A percentile compares a stretch with the other conserved stretches of the same genome.
These are phyloP conservation scores for Lipomyces orientalis DNA, from an alignment of 805 yeast genomes.

Conservation along the genomic window DNA sequence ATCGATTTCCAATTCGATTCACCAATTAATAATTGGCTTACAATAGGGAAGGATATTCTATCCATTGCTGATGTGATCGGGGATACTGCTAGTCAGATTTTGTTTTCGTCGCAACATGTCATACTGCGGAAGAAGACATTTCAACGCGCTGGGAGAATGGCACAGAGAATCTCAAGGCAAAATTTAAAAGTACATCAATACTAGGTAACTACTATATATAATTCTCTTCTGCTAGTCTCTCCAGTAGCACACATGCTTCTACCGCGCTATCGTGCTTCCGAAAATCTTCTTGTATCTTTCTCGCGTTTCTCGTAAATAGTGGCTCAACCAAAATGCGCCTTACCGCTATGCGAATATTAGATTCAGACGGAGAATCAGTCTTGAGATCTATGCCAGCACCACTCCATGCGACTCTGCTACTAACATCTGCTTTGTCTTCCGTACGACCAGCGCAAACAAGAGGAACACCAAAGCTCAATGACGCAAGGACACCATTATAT, in stretches of 20 bases:
- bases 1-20: no score
- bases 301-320: neutral
- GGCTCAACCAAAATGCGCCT: neutral
- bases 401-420: neutral
- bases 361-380: neutral
- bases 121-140: no score
- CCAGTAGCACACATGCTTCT: neutral
- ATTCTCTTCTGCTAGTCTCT: neutral
- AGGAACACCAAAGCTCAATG: neutral
- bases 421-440: slow-evolving; percentile 1
- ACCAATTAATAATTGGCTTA: no score
- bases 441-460: neutral
- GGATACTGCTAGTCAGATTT: no score
- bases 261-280: neutral
- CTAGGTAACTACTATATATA: no score
- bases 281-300: neutral
- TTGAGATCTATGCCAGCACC: slow-evolving; percentile 1
- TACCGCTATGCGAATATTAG: neutral
- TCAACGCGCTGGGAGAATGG: no score
- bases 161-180: no score
- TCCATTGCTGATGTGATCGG: no score
- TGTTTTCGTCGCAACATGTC: no score
- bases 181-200: no score
- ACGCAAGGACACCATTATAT: neutral
- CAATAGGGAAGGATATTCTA: no score